Evolutionary conservation across 768 basidiomycete genomes (phyloP), one percentile per base, ranked within the genome.

Genomic region (Trametes cinnabarina): DNA sequence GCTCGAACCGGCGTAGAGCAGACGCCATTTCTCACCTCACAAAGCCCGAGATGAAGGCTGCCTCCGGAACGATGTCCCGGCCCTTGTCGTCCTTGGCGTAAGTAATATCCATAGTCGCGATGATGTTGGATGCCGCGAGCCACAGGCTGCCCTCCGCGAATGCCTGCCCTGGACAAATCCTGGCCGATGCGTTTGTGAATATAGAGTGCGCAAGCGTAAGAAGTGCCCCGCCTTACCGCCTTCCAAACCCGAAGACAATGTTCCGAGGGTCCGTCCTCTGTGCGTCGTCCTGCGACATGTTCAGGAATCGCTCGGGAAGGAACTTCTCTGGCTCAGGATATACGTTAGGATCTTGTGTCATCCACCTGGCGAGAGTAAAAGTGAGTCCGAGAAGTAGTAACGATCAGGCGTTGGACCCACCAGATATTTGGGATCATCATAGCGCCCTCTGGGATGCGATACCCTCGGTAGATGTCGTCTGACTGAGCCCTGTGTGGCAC

Each of bases 1-100:
- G 46, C 30, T n/a, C 10, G 12, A n/a, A 5, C 37, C 23, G 37
- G 9, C 25, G 1, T 10, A 34, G 3, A 10, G 7, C 39, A 4
- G 19, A 2, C 10, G 26, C 15, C 15, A n/a, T 9, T 12, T 14
- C 37, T 39, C 19, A 54, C 58, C 58, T 59, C 14, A 59, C 58
- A 47, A 59, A 79, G 7, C 76, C 78, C 55, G 65, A 68, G 7
- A 71, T 69, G 62, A 80, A 80, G 39, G 74, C 74, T 11, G 72
- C 70, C 9, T 67, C 57, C 8, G 76, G 73, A 19, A 73, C 72
- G 20, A 78, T 69, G 22, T 71, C 72, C 22, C 71, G 66, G 11
- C 79, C 82, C 14, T 4, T 39, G 22, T 71, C 72, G 65, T 81
- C 80, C 28, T 71, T 52, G 22, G 57, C 50, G 30, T 17, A 47